Evolutionary conservation across 2,329 filamentous ascomycete species (phyloP), one percentile per base, ranked within the genome.

Genomic region (Hymenoscyphus repandus): DNA sequence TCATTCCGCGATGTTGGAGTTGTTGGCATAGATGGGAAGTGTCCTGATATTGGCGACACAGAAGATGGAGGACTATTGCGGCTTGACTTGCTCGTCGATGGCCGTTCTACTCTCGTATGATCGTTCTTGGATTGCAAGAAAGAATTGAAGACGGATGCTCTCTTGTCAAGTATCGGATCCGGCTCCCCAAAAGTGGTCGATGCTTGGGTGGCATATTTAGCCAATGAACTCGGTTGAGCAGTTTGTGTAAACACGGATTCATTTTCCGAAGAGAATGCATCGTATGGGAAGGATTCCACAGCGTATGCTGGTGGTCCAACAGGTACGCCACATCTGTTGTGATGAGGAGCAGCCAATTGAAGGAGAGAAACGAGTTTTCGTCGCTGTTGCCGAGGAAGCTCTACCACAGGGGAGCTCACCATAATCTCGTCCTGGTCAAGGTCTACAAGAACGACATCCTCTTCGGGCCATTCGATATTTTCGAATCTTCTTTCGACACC

Each of bases 391-490:
- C 90, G 84, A 9, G 93, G 93, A 20, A 99, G 76, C 39, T 85
- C 77, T 42, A 81, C 78, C n/a, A 91, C 90, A 51, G 84, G 80
- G 5, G 82, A 76, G 1, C 90, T 93, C 44, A 90, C 87, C 65
- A 96, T 89, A 54, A 99, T 91, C 13, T 84, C 84, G 68, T 99
- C 88, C 66, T 87, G 83, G 68, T 99, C 93, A 46, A 99, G 75
- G 68, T 99, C 93, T 33, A 97, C 90, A 13, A 97, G 75, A 15
- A 97, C 91, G 67, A 92, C 97, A 65, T 97, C 93, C 62, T 97
- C 93, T 6, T 96, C 90, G 0, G 93, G 93, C 38, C 97, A 78
- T 60, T 90, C 85, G 42, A 90, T 80, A 51, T 82, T 82, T 61
- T 95, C 89, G 66, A 97, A 97, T 51, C 91, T 83, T 58, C 91